phyloP scores from a whole-genome alignment of 805 yeast species.

The Debaryomyces hansenii region DNA sequence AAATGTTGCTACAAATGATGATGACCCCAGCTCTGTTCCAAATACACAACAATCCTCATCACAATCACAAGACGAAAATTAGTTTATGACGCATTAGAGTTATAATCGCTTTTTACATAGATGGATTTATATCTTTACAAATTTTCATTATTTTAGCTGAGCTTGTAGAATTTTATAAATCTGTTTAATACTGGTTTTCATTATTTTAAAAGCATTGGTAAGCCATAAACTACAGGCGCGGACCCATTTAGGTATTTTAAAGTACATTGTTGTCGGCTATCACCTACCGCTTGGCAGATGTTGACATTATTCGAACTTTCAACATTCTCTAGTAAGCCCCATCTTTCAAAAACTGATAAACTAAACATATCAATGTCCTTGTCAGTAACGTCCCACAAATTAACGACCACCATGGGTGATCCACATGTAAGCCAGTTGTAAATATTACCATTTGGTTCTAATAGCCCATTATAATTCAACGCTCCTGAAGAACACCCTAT shows the following conservation, averaged over 20 bases:
- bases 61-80: background rate
- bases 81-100: background rate
- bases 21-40: background rate
- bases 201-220: constrained; percentile 50
- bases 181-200: background rate
- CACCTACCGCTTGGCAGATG: constrained; percentile 57
- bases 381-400: constrained; percentile 96
- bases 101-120: too few relatives aligned
- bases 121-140: too few relatives aligned
- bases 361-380: constrained; percentile 88
- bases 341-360: constrained; percentile 53
- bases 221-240: constrained; percentile 88
- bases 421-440: constrained; percentile 77
- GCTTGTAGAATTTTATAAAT: too few relatives aligned
- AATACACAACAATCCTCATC: background rate
- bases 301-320: constrained; percentile 12
- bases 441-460: constrained; percentile 77
- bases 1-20: background rate
- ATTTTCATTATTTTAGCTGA: too few relatives aligned
- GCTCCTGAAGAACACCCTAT: constrained; percentile 92
- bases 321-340: constrained; percentile 55
- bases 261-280: constrained; percentile 67
- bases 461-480: constrained; percentile 53
- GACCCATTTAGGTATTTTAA: constrained; percentile 82
- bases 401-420: constrained; percentile 78